Conservation (phyloP, 1,139 yeast genomes). For the Pichia sp. region DNA sequence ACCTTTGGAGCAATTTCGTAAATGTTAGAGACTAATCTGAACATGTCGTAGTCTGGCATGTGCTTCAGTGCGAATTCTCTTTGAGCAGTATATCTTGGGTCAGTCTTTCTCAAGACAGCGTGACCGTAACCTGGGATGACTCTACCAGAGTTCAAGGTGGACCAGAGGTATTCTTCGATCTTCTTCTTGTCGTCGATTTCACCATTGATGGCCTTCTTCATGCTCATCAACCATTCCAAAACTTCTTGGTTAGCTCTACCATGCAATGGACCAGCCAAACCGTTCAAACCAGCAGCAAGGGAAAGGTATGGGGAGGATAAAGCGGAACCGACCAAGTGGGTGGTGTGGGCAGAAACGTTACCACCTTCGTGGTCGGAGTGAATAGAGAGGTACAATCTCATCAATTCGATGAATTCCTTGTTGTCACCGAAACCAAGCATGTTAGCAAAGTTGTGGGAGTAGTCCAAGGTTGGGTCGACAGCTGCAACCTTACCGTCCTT, state of each 20-base stretch:
- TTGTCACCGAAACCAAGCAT: conserved; percentile 79
- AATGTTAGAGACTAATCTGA: conserved; percentile 83
- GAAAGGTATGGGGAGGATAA: conserved; percentile 90
- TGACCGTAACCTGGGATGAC: conserved; percentile 98
- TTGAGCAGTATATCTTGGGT: conserved; percentile 96
- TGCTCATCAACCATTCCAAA: conserved; percentile 83
- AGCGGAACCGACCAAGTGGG: conserved; percentile 96
- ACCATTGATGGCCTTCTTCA: conserved; percentile 71
- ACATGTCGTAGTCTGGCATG: conserved; percentile 93
- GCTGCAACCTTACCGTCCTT: conserved; percentile 77
- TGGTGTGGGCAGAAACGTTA: conserved; percentile 95
- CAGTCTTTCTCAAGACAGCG: conserved; percentile 94
- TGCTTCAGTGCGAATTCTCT: conserved; percentile 95
- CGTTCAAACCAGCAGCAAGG: conserved; percentile 91
- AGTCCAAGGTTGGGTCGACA: conserved; percentile 74
- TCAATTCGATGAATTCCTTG: conserved; percentile 79
- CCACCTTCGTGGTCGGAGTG: conserved; percentile 99
- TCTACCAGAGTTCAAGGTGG: conserved; percentile 83
- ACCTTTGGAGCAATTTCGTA: conserved; percentile 96
- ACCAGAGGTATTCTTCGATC: conserved; percentile 88
- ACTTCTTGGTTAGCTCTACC: conserved; percentile 99
- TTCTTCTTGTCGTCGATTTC: conserved; percentile 62
- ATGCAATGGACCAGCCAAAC: conserved; percentile 97
- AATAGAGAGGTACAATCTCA: conserved; percentile 89
- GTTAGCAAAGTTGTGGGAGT: conserved; percentile 85